A percentile compares a stretch with the other conserved stretches of the same genome.
These are phyloP conservation scores for Telopea speciosissima DNA, from an alignment of 177 flowering plant species.

Conservation along the genomic window DNA sequence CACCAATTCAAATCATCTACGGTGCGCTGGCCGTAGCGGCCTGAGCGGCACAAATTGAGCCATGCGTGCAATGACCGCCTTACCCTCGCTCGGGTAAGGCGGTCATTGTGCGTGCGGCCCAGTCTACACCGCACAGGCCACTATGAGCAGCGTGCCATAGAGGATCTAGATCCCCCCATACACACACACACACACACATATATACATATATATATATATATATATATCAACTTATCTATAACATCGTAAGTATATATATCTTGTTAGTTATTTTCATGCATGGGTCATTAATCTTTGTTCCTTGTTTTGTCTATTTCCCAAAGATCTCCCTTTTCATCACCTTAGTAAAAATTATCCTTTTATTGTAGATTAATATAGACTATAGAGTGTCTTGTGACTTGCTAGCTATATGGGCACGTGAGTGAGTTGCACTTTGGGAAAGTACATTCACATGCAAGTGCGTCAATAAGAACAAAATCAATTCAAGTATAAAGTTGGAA, in stretches of 20 bases:
- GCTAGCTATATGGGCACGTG: constrained; percentile 49
- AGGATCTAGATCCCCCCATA: no score
- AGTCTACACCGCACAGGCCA: no score
- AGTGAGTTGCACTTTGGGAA: constrained; percentile 60
- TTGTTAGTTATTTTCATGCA: not conserved
- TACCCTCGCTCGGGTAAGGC: no score
- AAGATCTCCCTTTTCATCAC: not conserved
- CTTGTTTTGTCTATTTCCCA: not conserved
- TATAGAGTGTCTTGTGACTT: constrained; percentile 33
- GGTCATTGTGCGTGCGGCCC: no score
- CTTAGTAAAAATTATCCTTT: constrained; percentile 6
- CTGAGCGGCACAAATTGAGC: no score
- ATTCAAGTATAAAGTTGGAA: constrained; percentile 43
- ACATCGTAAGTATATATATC: not conserved
- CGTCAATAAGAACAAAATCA: constrained; percentile 32
- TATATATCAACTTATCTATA: not conserved
- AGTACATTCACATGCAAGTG: constrained; percentile 71
- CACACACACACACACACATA: no score
- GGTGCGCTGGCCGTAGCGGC: no score
- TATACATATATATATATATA: no score
- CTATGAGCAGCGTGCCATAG: no score
- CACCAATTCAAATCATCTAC: no score
- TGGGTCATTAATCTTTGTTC: not conserved
- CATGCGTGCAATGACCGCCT: no score
- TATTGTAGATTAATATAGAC: constrained; percentile 3